Conservation (phyloP, 768 basidiomycete genomes). For the Sarcodon aspratus region DNA sequence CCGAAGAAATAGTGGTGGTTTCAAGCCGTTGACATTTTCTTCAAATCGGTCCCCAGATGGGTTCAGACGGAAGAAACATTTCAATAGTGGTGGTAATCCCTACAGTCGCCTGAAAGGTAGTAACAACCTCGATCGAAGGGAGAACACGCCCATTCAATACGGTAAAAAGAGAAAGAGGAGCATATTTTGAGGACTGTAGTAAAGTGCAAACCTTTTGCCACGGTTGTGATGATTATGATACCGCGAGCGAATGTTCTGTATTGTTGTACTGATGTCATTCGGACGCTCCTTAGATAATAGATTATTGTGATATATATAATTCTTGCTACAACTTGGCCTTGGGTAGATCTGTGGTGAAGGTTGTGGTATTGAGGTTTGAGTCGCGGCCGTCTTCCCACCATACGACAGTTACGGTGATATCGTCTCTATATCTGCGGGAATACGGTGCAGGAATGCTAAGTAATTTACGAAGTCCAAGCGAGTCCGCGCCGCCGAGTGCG, state of each 20-base stretch:
- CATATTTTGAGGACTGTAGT: constrained; percentile 18
- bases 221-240: neutral
- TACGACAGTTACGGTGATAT: constrained; percentile 75
- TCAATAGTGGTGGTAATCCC: constrained; percentile 16
- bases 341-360: neutral
- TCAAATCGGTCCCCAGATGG: neutral
- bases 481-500: constrained; percentile 81
- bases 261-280: constrained; percentile 1
- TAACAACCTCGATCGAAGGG: constrained; percentile 20
- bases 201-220: no score
- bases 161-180: constrained; percentile 20
- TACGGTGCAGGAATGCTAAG: constrained; percentile 79
- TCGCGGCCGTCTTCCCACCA: constrained; percentile 74
- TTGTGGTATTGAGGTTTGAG: constrained; percentile 21
- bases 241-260: constrained; percentile 1
- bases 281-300: neutral
- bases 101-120: constrained; percentile 21
- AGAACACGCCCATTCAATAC: constrained; percentile 16
- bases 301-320: neutral
- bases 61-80: constrained; percentile 4
- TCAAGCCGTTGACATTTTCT: neutral
- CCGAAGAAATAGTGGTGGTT: constrained; percentile 15
- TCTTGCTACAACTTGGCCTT: constrained; percentile 12
- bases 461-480: constrained; percentile 38
- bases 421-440: constrained; percentile 72